A percentile compares a stretch with the other conserved stretches of the same genome.
Conservation (phyloP, 2,329 filamentous ascomycete species). For the Cercospora zeae-maydis region DNA sequence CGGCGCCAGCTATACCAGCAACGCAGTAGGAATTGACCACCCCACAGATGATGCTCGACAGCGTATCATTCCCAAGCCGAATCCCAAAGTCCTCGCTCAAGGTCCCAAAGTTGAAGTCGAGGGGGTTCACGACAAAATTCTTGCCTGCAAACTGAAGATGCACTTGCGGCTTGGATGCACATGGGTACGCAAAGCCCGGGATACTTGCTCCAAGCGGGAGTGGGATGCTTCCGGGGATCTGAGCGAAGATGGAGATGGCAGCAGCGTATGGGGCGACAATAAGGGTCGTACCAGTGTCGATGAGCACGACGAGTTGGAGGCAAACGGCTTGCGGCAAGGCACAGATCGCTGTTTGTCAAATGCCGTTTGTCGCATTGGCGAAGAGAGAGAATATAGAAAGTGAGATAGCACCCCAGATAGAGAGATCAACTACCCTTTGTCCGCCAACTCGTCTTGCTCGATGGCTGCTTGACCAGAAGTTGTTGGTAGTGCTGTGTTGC, state of each 20-base stretch:
- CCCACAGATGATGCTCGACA: constrained; percentile 3
- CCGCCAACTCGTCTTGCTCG: no score
- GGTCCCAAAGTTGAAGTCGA: constrained; percentile 27
- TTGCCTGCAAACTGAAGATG: constrained; percentile 29
- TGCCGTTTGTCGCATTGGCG: no score
- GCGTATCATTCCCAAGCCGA: constrained; percentile 14
- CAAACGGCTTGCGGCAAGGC: no score
- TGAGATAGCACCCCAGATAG: no score
- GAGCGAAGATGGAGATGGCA: constrained; percentile 32
- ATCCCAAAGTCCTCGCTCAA: constrained; percentile 19
- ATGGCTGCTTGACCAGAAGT: constrained; percentile 27
- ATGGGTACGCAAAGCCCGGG: constrained; percentile 36
- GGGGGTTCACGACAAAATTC: constrained; percentile 27
- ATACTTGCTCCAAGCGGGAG: constrained; percentile 26
- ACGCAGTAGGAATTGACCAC: constrained; percentile 19
- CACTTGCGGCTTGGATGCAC: constrained; percentile 30
- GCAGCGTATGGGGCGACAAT: constrained; percentile 35
- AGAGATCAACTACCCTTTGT: no score
- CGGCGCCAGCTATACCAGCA: constrained; percentile 22
- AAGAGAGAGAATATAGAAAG: no score
- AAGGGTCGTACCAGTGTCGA: constrained; percentile 34
- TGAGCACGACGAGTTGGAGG: not conserved
- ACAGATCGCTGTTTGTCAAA: no score
- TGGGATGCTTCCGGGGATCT: constrained; percentile 34
- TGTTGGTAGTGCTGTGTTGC: constrained; percentile 7